Evolutionary conservation across 2,329 filamentous ascomycete genomes (phyloP).

Genomic region (Hymenoscyphus linearis): DNA sequence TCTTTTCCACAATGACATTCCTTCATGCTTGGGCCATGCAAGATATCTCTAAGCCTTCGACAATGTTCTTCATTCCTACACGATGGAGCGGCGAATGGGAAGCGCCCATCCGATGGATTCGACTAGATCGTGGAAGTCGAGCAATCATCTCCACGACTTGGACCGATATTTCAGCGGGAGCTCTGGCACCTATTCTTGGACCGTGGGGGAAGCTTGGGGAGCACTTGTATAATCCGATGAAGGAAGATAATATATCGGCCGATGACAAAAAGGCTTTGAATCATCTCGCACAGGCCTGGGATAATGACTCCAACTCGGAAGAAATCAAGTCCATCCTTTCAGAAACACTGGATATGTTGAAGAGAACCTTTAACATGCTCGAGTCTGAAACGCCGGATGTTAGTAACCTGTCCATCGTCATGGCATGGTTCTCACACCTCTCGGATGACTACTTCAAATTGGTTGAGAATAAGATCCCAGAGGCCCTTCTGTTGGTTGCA

Average conservation of each 20-base stretch:
- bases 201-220: constrained; percentile 15
- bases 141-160: constrained; percentile 11
- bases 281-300: constrained; percentile 17
- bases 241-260: constrained; percentile 11
- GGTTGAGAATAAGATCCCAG: constrained; percentile 33
- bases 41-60: constrained; percentile 21
- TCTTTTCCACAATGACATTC: constrained; percentile 32
- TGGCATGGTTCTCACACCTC: constrained; percentile 36
- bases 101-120: constrained; percentile 29
- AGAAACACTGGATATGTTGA: constrained; percentile 10
- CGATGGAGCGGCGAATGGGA: constrained; percentile 26
- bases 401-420: constrained; percentile 19
- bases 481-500: constrained; percentile 35
- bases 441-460: constrained; percentile 30
- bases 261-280: constrained; percentile 18
- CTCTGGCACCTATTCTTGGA: constrained; percentile 22
- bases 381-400: constrained; percentile 22
- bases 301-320: constrained; percentile 5
- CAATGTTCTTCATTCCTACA: constrained; percentile 32
- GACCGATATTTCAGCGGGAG: constrained; percentile 20
- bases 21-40: constrained; percentile 32
- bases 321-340: constrained; percentile 14
- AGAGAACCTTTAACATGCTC: constrained; percentile 19
- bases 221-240: not conserved
- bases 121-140: constrained; percentile 31